Evolutionary conservation across 75 land plant genomes (phyloP), one percentile per base, ranked within the genome.

Genomic region (Isoetes taiwanensis): DNA sequence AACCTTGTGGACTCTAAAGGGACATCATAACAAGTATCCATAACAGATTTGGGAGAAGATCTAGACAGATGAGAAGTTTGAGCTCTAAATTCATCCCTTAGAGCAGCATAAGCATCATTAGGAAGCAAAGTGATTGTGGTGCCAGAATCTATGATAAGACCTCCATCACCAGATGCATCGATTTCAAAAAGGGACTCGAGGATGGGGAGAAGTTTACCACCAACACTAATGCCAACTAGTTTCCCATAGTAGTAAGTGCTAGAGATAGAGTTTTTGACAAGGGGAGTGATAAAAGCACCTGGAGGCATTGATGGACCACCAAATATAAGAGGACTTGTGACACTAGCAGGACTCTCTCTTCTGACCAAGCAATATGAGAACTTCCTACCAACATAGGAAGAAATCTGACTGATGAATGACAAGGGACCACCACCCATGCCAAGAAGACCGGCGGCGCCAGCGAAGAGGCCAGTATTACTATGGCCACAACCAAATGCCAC

Each of bases 301-400:
- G 23, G 23, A 4, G 50, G 50, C 25, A 46, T 46, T 19, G 50
- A 5, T 19, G 6, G 16, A 8, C 6, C 12, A 5, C 50, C 50
- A 23, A 46, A 46, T 5, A 16, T 8, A 23, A 46, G 50, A 5
- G 50, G 50, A 6, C 21, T 19, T 8, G 50, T 19, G 38, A 9
- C 11, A 5, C 21, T 6, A 23, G 23, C 21, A 5, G 6, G n/a
- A 23, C 19, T 46, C 21, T 46, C 16, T 19, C 50, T 19, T 6
- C 16, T n/a, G 25, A 46, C 50, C 50, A 46, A 23, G 50, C 50
- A 46, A 16, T 46, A 46, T 19, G 50, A 46, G 50, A 46, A 46
- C 4, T 6, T 23, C 5, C 21, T 5, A 23, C 19, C 19, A n/a
- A 46, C 4, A n/a, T 19, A 8, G 50, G n/a, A 5, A 5, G 50